phyloP scores from a whole-genome alignment of 805 yeast genomes.

The Yarrowia keelungensis region DNA sequence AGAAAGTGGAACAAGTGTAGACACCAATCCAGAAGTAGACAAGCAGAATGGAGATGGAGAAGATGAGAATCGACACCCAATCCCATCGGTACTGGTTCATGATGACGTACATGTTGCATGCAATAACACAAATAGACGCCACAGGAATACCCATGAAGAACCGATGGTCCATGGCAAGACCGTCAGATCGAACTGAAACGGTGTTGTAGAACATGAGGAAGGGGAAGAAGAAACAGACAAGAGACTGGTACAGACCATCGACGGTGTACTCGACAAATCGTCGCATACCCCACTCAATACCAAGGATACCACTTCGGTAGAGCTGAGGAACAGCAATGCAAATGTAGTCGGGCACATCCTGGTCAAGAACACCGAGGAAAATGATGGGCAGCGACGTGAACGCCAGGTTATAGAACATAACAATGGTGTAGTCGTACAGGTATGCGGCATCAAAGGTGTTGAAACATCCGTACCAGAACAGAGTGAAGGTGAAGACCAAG shows the following conservation, averaged over 20 bases:
- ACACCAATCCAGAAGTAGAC: constrained; percentile 82
- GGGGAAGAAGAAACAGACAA: constrained; percentile 72
- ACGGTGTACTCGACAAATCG: constrained; percentile 69
- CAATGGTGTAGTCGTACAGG: constrained; percentile 76
- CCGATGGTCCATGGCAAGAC: constrained; percentile 66
- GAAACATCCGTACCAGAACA: constrained; percentile 80
- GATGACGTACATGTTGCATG: constrained; percentile 71
- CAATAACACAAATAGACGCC: constrained; percentile 64
- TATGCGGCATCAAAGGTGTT: constrained; percentile 77
- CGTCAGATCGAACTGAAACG: constrained; percentile 53
- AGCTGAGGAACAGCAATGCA: constrained; percentile 74
- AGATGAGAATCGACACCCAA: constrained; percentile 64
- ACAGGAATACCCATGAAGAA: constrained; percentile 74
- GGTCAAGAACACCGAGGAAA: constrained; percentile 75
- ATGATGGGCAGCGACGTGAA: constrained; percentile 84
- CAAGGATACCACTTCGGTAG: constrained; percentile 70
- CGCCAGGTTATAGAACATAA: constrained; percentile 82
- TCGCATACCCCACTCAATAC: constrained; percentile 66
- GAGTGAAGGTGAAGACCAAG: constrained; percentile 72
- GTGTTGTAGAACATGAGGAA: constrained; percentile 63
- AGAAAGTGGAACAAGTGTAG: constrained; percentile 63
- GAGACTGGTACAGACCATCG: constrained; percentile 80
- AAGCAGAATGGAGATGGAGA: constrained; percentile 61
- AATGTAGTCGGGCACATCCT: constrained; percentile 73
- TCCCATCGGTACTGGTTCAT: constrained; percentile 81